A percentile compares a stretch with the other conserved stretches of the same genome.
Conservation (phyloP, 228 moss, liverwort and hornwort species). For the Sphagnum magellanicum region DNA sequence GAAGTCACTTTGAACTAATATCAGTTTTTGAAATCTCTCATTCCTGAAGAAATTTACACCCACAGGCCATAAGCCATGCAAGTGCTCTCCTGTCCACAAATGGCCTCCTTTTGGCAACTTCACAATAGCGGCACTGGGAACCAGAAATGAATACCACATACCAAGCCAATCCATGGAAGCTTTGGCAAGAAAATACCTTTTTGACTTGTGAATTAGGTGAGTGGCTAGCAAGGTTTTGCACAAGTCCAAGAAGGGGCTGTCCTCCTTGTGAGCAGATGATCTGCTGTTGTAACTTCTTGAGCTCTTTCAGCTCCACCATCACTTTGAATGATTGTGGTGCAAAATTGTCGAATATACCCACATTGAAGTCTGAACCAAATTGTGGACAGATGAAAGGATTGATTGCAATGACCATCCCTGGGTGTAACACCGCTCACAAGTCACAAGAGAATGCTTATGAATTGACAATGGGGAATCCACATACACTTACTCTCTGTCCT, state of each 20-base stretch:
- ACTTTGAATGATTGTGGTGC: constrained; percentile 86
- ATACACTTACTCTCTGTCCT: constrained; percentile 77
- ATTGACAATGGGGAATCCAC: constrained; percentile 81
- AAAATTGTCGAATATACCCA: constrained; percentile 69
- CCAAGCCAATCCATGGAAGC: constrained; percentile 60
- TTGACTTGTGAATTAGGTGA: constrained; percentile 49
- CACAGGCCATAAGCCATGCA: constrained; percentile 50
- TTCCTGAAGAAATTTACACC: constrained; percentile 46
- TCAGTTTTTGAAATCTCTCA: constrained; percentile 50
- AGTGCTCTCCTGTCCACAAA: constrained; percentile 82
- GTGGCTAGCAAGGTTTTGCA: constrained; percentile 55
- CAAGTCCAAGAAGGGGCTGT: constrained; percentile 74
- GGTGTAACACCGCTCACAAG: constrained; percentile 22
- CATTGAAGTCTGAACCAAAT: constrained; percentile 80
- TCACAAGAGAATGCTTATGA: constrained; percentile 76
- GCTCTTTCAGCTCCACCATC: constrained; percentile 66
- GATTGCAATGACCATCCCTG: constrained; percentile 42
- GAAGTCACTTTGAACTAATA: constrained; percentile 54
- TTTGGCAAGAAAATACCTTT: constrained; percentile 43
- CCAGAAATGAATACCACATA: constrained; percentile 49
- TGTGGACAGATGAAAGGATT: constrained; percentile 82
- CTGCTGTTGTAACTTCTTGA: constrained; percentile 69
- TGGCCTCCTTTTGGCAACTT: constrained; percentile 67
- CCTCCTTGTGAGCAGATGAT: constrained; percentile 61
- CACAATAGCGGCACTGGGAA: constrained; percentile 65